These are phyloP conservation scores for Thermomucor indicae-seudaticae DNA, from an alignment of 371 early-diverging fungal species.

Conservation along the genomic window DNA sequence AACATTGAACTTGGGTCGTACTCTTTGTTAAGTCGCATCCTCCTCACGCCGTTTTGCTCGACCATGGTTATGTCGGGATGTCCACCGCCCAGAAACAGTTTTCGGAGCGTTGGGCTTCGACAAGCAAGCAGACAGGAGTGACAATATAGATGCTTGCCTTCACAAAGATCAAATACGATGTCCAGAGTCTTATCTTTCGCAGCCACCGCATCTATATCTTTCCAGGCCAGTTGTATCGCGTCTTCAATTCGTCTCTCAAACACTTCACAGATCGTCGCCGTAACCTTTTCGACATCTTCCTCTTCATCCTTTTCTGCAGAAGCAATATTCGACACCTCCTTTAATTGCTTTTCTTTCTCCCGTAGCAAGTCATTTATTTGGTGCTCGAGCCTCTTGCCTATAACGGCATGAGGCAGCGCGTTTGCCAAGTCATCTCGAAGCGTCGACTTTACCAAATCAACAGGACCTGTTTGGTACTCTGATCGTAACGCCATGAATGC, in stretches of 20 bases:
- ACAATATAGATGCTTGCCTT: constrained; percentile 36
- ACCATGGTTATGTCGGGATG: not conserved
- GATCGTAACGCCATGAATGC: constrained; percentile 59
- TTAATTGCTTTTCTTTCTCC: not conserved
- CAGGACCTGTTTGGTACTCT: constrained; percentile 15
- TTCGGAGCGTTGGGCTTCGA: constrained; percentile 21
- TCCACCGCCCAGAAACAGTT: not conserved
- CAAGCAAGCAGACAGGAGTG: constrained; percentile 30
- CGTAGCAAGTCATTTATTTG: not conserved
- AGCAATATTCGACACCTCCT: not conserved
- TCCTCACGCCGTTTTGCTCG: not conserved
- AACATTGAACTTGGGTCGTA: constrained; percentile 18
- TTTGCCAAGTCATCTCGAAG: constrained; percentile 26
- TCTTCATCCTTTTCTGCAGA: not conserved
- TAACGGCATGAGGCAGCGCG: constrained; percentile 31
- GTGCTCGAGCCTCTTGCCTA: not conserved
- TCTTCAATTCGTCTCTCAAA: constrained; percentile 3
- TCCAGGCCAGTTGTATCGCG: constrained; percentile 14
- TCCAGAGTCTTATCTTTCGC: constrained; percentile 25
- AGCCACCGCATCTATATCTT: constrained; percentile 2
- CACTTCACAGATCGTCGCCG: not conserved
- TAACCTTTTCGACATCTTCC: not conserved
- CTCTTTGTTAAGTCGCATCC: constrained; percentile 12
- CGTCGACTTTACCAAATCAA: constrained; percentile 16
- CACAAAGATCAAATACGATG: constrained; percentile 28